These are phyloP conservation scores for Acer saccharum DNA, from an alignment of 345 rosid genomes.

Conservation along the genomic window DNA sequence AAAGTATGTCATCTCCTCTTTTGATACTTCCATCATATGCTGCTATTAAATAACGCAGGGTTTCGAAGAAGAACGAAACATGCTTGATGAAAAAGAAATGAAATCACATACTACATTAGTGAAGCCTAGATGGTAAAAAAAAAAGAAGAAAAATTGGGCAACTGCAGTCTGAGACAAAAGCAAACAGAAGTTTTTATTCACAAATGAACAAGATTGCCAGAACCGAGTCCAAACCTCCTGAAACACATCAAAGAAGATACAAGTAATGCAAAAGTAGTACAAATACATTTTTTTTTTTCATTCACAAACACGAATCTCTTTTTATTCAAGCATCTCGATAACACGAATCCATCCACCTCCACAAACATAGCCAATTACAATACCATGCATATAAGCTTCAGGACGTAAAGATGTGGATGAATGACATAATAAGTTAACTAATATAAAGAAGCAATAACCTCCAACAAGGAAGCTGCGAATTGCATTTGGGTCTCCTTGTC, in stretches of 20 bases:
- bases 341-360: constrained; percentile 22
- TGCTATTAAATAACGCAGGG: too few relatives aligned
- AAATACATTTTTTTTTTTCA: constrained; percentile 17
- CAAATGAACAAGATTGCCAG: constrained; percentile 26
- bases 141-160: neutral
- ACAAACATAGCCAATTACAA: constrained; percentile 20
- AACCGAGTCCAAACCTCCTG: constrained; percentile 2
- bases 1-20: too few relatives aligned
- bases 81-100: neutral
- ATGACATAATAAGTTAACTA: constrained; percentile 33
- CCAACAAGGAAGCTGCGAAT: constrained; percentile 83
- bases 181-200: constrained; percentile 29
- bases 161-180: neutral
- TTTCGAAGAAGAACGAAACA: too few relatives aligned
- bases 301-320: constrained; percentile 26
- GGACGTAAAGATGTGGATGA: constrained; percentile 22
- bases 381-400: constrained; percentile 14
- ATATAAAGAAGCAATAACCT: constrained; percentile 75
- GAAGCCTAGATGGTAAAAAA: too few relatives aligned
- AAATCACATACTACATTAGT: too few relatives aligned
- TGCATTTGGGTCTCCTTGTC: constrained; percentile 93
- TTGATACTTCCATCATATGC: too few relatives aligned
- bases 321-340: constrained; percentile 37
- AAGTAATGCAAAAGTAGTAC: constrained; percentile 17
- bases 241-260: constrained; percentile 22